These are phyloP conservation scores for Lactarius trivialis DNA, from an alignment of 768 basidiomycete species.

Conservation along the genomic window DNA sequence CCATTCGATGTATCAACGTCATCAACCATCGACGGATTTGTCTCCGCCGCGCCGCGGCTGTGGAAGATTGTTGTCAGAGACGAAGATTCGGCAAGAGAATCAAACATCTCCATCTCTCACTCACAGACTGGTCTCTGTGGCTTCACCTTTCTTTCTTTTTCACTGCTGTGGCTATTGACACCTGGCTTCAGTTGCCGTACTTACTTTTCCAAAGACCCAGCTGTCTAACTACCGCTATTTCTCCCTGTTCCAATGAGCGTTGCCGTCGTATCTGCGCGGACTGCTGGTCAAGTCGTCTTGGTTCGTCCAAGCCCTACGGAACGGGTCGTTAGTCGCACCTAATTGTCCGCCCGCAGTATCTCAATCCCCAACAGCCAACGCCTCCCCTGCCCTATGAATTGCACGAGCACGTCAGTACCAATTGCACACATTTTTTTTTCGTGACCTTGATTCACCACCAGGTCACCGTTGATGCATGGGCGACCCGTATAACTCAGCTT, in stretches of 20 bases:
- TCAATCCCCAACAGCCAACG: not conserved
- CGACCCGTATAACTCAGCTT: slow-evolving; percentile 35
- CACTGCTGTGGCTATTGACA: not conserved
- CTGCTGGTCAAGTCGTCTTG: slow-evolving; percentile 9
- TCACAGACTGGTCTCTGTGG: slow-evolving; percentile 20
- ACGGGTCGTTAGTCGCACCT: not conserved
- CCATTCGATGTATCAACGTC: not conserved
- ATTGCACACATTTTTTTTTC: not conserved
- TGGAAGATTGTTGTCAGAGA: not conserved
- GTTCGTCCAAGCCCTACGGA: slow-evolving; percentile 6
- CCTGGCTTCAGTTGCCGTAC: slow-evolving; percentile 13
- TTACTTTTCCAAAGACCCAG: not conserved
- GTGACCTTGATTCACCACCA: slow-evolving; percentile 17
- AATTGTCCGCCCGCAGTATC: not conserved
- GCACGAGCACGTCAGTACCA: not conserved
- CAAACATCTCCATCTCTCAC: not conserved
- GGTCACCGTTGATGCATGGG: slow-evolving; percentile 42
- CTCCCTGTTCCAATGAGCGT: slow-evolving; percentile 9
- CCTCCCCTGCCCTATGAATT: slow-evolving; percentile 16
- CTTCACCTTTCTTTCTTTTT: not conserved
- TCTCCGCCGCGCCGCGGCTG: not conserved
- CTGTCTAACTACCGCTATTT: not conserved
- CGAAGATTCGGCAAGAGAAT: not conserved
- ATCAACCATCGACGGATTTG: not conserved
- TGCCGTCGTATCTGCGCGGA: slow-evolving; percentile 9